Evolutionary conservation across 1,284 basidiomycete genomes (phyloP), one percentile per base, ranked within the genome.

Genomic region (Malassezia vespertilionis): DNA sequence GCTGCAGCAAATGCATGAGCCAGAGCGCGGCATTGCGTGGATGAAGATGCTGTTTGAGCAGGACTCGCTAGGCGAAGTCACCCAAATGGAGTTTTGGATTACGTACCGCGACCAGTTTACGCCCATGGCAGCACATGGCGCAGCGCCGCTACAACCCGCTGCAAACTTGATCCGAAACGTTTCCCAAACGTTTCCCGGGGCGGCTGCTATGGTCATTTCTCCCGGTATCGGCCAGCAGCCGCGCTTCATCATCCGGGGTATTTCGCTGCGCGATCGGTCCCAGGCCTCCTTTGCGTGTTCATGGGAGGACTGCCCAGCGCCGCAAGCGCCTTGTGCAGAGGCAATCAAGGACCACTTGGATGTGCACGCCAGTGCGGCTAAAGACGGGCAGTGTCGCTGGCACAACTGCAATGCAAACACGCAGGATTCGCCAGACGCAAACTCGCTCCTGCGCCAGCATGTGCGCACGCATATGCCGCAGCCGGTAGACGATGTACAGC

Each of bases 81-180:
- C 86, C 0, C 86, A 90, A 71, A 84, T 88, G 44, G 83, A 85
- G 54, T 84, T 90, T 56, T 90, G 86, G 86, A 84, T 79, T 47
- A 75, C 86, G 11, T 90, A 90, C 73, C 82, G 83, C 60, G 82
- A 84, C 50, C 67, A 72, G 42, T 73, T 73, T 34, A 56, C 60
- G n/a, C 44, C 52, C 6, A 44, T 45, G 24, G 46, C 58, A 20
- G 32, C 48, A 32, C 33, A 76, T 74, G 0, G 84, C 83, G 60
- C 72, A 75, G 10, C 78, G 77, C 74, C 75, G 34, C 73, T 83
- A 40, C 78, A 84, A 15, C 79, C 80, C 1, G 86, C 86, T 0
- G 82, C 84, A 2, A 86, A 89, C 35, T 82, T 89, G 35, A 90
- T 90, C 65, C 86, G 87, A 65, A 83, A 82, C 52, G 83, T 86